Conservation (phyloP, 805 yeast genomes). For the Ogataea angusta region DNA sequence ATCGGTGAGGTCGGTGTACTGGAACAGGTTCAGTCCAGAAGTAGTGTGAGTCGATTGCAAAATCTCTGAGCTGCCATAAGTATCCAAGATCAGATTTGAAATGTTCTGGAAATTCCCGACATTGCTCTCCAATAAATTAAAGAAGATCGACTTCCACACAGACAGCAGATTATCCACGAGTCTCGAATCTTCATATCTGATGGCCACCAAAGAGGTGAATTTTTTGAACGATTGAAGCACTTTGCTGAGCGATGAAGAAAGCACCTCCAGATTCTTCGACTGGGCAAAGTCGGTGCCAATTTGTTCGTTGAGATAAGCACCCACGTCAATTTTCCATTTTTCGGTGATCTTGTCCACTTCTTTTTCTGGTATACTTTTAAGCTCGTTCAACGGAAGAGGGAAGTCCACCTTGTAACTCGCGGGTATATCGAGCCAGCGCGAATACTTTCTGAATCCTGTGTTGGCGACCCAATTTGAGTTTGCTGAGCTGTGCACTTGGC, state of each 20-base stretch:
- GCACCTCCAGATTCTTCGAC: constrained; percentile 13
- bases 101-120: constrained; percentile 21
- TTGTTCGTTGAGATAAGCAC: constrained; percentile 12
- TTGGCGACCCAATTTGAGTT: constrained; percentile 28
- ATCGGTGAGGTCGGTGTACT: constrained; percentile 21
- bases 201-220: constrained; percentile 29
- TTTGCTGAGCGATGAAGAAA: constrained; percentile 18
- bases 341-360: constrained; percentile 8
- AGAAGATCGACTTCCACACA: constrained; percentile 21
- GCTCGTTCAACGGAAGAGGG: constrained; percentile 17
- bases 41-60: constrained; percentile 10
- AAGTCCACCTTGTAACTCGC: constrained; percentile 19
- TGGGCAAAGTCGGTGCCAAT: constrained; percentile 11
- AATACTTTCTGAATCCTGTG: constrained; percentile 27
- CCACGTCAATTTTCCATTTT: constrained; percentile 24
- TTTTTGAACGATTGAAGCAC: constrained; percentile 29
- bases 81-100: constrained; percentile 17
- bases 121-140: constrained; percentile 12
- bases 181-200: constrained; percentile 10
- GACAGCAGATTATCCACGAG: constrained; percentile 17
- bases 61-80: constrained; percentile 11
- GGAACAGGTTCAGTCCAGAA: constrained; percentile 21
- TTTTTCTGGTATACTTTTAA: constrained; percentile 11
- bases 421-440: constrained; percentile 27
- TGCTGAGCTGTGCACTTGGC: constrained; percentile 21